phyloP scores from a whole-genome alignment of 2,329 filamentous ascomycete genomes.

The Trichoderma asperellum region DNA sequence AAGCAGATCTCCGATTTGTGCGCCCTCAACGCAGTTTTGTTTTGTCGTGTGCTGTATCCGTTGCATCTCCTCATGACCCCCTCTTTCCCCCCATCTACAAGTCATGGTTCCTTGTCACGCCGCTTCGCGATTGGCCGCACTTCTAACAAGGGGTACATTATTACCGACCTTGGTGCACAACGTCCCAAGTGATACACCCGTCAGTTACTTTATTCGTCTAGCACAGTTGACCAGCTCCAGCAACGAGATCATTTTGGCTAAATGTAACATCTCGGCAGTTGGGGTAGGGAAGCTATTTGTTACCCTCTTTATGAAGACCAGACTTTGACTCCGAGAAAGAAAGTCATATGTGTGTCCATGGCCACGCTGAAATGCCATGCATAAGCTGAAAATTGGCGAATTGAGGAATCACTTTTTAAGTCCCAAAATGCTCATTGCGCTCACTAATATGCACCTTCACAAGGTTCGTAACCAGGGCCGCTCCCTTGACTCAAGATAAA shows the following conservation, averaged over 20 bases:
- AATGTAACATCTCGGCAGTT: background rate
- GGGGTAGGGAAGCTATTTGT: background rate
- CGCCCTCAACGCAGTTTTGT: background rate
- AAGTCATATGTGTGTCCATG: background rate
- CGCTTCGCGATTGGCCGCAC: background rate
- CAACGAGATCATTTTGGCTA: background rate
- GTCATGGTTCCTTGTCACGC: constrained; percentile 13
- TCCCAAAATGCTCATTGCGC: background rate
- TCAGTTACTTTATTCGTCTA: background rate
- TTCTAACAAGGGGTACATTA: background rate
- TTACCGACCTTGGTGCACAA: too few relatives aligned
- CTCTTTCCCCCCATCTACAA: constrained; percentile 4
- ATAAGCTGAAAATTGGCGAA: background rate
- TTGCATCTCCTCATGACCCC: background rate
- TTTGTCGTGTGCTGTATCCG: background rate
- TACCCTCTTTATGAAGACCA: background rate
- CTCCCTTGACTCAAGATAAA: background rate
- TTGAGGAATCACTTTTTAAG: background rate
- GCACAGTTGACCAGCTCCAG: background rate
- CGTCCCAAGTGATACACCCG: background rate
- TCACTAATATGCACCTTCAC: background rate
- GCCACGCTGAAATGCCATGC: background rate
- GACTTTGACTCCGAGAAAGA: background rate
- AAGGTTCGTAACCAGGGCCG: background rate
- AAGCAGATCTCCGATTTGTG: background rate